A percentile compares a stretch with the other conserved stretches of the same genome.
Evolutionary conservation across 257 asterid genomes (phyloP).

Genomic region (Anisodus acutangulus): DNA sequence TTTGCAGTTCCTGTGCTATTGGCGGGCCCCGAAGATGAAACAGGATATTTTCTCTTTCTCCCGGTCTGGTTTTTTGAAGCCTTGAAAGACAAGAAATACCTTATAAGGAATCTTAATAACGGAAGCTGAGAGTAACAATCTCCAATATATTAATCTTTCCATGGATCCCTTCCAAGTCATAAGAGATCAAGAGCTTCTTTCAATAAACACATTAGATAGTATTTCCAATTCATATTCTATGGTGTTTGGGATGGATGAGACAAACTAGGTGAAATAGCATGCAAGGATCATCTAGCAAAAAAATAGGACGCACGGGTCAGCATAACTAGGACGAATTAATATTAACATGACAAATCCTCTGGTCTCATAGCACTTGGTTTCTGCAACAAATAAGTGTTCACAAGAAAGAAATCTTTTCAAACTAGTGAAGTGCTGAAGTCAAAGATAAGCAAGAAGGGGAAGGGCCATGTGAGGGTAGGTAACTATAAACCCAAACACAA

Average conservation of each 20-base stretch:
- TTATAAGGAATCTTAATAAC: slow-evolving; percentile 47
- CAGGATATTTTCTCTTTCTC: slow-evolving; percentile 91
- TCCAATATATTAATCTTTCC: neutral
- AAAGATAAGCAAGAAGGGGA: neutral
- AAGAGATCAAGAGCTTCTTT: slow-evolving; percentile 11
- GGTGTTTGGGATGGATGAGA: slow-evolving; percentile 24
- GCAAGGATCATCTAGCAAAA: slow-evolving; percentile 8
- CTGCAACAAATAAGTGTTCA: neutral
- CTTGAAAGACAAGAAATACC: slow-evolving; percentile 55
- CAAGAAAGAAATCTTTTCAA: neutral
- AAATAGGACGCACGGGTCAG: neutral
- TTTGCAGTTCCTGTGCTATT: slow-evolving; percentile 98
- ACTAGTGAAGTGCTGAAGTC: neutral
- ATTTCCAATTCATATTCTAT: neutral
- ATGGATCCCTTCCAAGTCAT: neutral
- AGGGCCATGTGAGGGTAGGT: neutral
- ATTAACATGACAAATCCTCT: slow-evolving; percentile 17
- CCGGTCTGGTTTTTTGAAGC: slow-evolving; percentile 92
- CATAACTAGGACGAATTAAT: slow-evolving; percentile 3
- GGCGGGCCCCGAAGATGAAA: slow-evolving; percentile 92
- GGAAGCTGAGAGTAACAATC: slow-evolving; percentile 18
- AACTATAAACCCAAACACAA: neutral
- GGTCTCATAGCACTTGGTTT: neutral
- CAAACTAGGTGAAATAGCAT: slow-evolving; percentile 20
- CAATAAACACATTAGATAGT: slow-evolving; percentile 10